These are phyloP conservation scores for Posidonia australis DNA, from an alignment of 106 monocot genomes.

Conservation along the genomic window DNA sequence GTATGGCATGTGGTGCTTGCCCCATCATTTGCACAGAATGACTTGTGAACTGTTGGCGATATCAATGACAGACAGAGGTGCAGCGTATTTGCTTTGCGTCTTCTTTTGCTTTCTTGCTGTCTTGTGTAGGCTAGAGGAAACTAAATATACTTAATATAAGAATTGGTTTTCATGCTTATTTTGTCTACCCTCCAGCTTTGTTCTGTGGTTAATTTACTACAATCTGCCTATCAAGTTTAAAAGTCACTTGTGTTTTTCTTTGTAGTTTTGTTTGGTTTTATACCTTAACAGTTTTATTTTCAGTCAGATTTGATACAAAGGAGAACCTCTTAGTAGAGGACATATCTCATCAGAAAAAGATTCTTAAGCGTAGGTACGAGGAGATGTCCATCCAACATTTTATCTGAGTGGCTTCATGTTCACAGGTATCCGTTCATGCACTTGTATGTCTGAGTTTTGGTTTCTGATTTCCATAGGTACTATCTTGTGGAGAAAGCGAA, in stretches of 20 bases:
- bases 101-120: too few species aligned
- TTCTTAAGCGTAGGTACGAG: constrained; percentile 79
- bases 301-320: constrained; percentile 80
- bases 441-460: neutral
- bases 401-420: neutral
- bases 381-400: neutral
- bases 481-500: constrained; percentile 99
- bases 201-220: too few species aligned
- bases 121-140: too few species aligned
- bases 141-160: too few species aligned
- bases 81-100: too few species aligned
- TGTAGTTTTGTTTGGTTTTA: constrained; percentile 3
- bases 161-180: too few species aligned
- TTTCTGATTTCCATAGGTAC: constrained; percentile 42
- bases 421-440: neutral
- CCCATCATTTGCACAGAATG: too few species aligned
- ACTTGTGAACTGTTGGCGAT: too few species aligned
- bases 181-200: too few species aligned
- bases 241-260: constrained; percentile 1
- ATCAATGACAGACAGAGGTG: too few species aligned
- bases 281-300: constrained; percentile 15
- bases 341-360: constrained; percentile 41
- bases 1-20: too few species aligned
- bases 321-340: constrained; percentile 39
- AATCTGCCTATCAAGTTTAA: too few species aligned